These are phyloP conservation scores for Ramaria sp. DNA, from an alignment of 768 basidiomycete genomes.

Conservation along the genomic window DNA sequence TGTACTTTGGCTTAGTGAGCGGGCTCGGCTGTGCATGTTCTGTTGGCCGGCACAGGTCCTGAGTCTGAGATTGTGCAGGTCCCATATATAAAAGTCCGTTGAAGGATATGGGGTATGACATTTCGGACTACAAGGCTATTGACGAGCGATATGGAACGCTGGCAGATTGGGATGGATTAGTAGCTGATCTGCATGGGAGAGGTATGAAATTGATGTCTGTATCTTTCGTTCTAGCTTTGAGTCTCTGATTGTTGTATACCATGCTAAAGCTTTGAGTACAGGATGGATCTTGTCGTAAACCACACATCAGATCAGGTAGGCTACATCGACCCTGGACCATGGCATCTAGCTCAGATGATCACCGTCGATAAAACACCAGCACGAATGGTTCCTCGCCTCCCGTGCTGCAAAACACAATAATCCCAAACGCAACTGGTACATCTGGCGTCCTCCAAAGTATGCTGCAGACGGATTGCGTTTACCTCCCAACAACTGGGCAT, in stretches of 20 bases:
- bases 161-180: constrained; percentile 45
- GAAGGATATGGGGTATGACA: constrained; percentile 69
- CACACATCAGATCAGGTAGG: constrained; percentile 57
- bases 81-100: constrained; percentile 62
- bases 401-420: constrained; percentile 32
- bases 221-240: constrained; percentile 1
- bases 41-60: no score
- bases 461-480: constrained; percentile 40
- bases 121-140: constrained; percentile 26
- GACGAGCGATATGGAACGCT: constrained; percentile 55
- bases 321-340: constrained; percentile 1
- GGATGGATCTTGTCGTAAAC: constrained; percentile 73
- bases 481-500: constrained; percentile 69
- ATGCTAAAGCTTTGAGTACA: constrained; percentile 16
- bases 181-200: constrained; percentile 43
- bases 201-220: constrained; percentile 63
- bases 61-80: constrained; percentile 9
- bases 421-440: constrained; percentile 67
- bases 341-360: neutral
- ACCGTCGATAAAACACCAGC: constrained; percentile 26
- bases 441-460: constrained; percentile 54
- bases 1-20: constrained; percentile 47
- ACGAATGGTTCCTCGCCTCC: constrained; percentile 61
- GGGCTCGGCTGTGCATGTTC: neutral
- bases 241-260: neutral